Evolutionary conservation across 768 basidiomycete species (phyloP).

Genomic region (Suillus placidus): DNA sequence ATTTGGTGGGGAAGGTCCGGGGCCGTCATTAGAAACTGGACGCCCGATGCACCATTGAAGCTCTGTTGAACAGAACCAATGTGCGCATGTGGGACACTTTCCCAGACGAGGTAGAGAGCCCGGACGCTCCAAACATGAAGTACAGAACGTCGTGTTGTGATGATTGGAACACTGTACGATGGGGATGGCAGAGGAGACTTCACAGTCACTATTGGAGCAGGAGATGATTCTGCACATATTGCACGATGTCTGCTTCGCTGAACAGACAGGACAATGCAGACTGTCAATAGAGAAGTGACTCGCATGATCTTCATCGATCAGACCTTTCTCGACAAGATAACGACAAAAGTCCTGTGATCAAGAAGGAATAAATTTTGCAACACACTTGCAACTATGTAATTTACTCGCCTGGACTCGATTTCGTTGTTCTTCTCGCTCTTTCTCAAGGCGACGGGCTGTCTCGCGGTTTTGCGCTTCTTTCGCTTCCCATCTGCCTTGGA

Average conservation of each 20-base stretch:
- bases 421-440: conserved; percentile 2
- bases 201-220: background rate
- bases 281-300: background rate
- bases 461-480: background rate
- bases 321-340: conserved; percentile 3
- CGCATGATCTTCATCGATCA: background rate
- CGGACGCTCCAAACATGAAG: background rate
- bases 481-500: background rate
- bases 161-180: background rate
- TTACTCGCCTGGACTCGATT: conserved; percentile 3
- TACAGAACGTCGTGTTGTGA: background rate
- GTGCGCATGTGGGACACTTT: background rate
- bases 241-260: background rate
- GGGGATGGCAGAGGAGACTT: conserved; percentile 3
- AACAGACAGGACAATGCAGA: conserved; percentile 2
- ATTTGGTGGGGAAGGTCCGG: background rate
- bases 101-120: background rate
- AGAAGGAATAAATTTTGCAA: background rate
- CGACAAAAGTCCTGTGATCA: background rate
- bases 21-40: background rate
- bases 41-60: conserved; percentile 6
- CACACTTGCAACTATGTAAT: background rate
- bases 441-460: background rate
- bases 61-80: conserved; percentile 1
- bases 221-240: background rate